Base-by-base conservation (phyloP, 1,139 yeast species). In the Debaryomyces psychrophilus region DNA sequence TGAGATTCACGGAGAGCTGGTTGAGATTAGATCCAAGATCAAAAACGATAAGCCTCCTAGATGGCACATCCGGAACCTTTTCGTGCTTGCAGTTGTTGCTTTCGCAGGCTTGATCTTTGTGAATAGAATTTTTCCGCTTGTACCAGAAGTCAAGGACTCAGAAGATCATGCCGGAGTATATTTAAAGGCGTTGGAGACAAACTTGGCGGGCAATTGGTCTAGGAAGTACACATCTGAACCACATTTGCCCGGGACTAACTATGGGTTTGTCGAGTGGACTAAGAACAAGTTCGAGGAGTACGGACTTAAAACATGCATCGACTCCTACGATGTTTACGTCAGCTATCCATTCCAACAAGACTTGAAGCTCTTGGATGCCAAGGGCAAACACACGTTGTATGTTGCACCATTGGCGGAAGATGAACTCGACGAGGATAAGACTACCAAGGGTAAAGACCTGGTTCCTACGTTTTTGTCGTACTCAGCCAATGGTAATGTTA, bases 391-490 rank as follows among this genome's bases (percentile, higher is more conserved):
- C 8, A 62, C 75, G 7, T 62, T 77, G 36, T 88, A 82, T 62
- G 70, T 73, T 49, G 90, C 96, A 4, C 73, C 83, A 1, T 72
- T 89, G 51, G 71, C 73, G 52, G 97, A 90, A 65, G 96, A 90
- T 59, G 83, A 67, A 11, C 59, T 90, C 34, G 69, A 78, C 9
- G 87, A 87, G 47, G 97, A 90, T 63, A 77, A 81, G 28, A 84
- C 90, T 29, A 77, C 95, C 0, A 61, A 64, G 6, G 71, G 74
- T 12, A 64, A 65, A 36, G 83, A 78, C 40, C 54, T 65, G 9
- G 62, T 73, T 36, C 80, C 80, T 6, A 73, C 79, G 2, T 74
- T 73, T 47, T 68, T 73, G 58, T 75, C 73, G 0, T 75, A 75
- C 50, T 75, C 75, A 22, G 80, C 79, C 40, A 74, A 71, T 55